Evolutionary conservation across 2,329 filamentous ascomycete species (phyloP), one percentile per base, ranked within the genome.

Genomic region (Neophaeococcomyces aloes): DNA sequence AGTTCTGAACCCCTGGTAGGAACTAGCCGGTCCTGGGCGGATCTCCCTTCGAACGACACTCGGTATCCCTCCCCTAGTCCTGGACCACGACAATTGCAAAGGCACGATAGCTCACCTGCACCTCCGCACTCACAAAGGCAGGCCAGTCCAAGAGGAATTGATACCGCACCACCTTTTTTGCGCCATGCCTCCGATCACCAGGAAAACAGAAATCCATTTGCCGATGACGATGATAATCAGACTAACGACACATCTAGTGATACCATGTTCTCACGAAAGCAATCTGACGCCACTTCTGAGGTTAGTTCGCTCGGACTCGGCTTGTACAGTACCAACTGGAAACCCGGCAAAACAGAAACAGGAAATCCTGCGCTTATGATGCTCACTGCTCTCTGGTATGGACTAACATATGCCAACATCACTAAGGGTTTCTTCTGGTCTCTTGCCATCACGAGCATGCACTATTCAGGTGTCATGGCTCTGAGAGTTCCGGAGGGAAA

Each of bases 361-460:
- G 35, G 18, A 19, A 38, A 38, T 25, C 35, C 35, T 3, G n/a
- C 21, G 13, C 30, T 29, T 14, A 17, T 40, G 25, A 38, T 38
- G 35, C 35, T 38, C 11, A 38, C 35, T 5, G 42, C 48, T 4
- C 42, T 60, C 7, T 57, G 54, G 34, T 37, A 41, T 25, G 58
- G 57, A 7, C 51, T 55, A 17, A 58, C 51, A 2, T 23, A 44
- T 3, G 43, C 44, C 11, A 59, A 58, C 34, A 47, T 59, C 34
- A 10, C 45, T 29, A 60, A 57, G 46, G 55, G 57, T 10, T 59
- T 61, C 31, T 30, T 61, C 13, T 62, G 59, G 60, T 58, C 54
- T 13, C 45, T 62, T 6, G 57, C 60, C 1, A 56, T 62, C 30
- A 59, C 55, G 6, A 51, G 49, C 17, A 62, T 62, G 60, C 60